Percentiles rank a stretch among this genome's conserved stretches.
These are phyloP conservation scores for Zasmidium citrigriseum DNA, from an alignment of 2,329 filamentous ascomycete genomes.

Conservation along the genomic window DNA sequence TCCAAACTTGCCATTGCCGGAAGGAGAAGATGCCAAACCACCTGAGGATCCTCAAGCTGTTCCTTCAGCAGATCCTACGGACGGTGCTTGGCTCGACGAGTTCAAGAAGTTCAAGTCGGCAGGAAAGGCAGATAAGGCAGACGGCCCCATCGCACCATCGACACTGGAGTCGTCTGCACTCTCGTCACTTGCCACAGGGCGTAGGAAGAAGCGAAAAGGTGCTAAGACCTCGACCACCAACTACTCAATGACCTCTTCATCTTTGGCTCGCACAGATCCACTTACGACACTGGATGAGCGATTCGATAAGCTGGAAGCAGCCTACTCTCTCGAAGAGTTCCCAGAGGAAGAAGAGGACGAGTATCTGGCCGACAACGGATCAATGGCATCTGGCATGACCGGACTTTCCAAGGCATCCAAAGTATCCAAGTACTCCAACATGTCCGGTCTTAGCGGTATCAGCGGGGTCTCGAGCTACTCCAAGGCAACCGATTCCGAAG, in stretches of 20 bases:
- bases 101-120: constrained; percentile 83
- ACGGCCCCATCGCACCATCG: constrained; percentile 50
- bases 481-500: constrained; percentile 38
- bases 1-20: constrained; percentile 40
- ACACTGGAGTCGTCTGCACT: constrained; percentile 71
- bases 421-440: constrained; percentile 38
- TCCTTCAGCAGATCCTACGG: constrained; percentile 42
- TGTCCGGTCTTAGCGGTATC: constrained; percentile 40
- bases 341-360: constrained; percentile 32
- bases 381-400: constrained; percentile 50
- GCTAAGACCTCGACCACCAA: constrained; percentile 83
- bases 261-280: constrained; percentile 83
- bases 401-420: constrained; percentile 50
- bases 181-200: constrained; percentile 72
- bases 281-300: constrained; percentile 81
- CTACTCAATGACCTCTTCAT: constrained; percentile 91
- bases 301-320: constrained; percentile 86
- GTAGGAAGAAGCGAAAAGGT: constrained; percentile 92
- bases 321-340: constrained; percentile 60
- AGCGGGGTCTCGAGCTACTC: constrained; percentile 39
- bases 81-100: constrained; percentile 85
- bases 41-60: constrained; percentile 36
- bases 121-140: constrained; percentile 49
- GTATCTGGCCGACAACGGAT: constrained; percentile 41
- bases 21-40: constrained; percentile 51